phyloP scores from a whole-genome alignment of 2,329 filamentous ascomycete species.

The Trichoderma afroharzianum region DNA sequence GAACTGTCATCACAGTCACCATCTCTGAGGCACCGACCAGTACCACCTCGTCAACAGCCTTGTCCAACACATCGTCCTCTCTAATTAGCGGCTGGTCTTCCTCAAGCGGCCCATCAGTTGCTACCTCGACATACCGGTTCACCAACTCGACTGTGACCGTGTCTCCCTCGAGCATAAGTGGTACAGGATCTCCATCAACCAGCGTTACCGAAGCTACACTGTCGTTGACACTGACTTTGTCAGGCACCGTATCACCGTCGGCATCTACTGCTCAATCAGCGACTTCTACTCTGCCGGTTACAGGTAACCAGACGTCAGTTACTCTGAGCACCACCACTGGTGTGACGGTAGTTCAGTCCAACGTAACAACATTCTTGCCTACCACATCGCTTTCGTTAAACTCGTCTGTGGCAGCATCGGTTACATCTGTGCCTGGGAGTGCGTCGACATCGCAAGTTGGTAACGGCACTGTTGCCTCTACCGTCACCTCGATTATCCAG shows the following conservation, averaged over 20 bases:
- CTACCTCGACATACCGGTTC: constrained; percentile 4
- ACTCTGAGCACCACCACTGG: neutral
- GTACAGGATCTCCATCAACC: neutral
- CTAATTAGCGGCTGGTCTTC: neutral
- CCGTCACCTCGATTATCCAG: neutral
- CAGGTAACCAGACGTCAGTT: constrained; percentile 3
- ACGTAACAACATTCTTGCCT: neutral
- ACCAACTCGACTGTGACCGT: constrained; percentile 14
- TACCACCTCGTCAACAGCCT: neutral
- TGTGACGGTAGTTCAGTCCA: neutral
- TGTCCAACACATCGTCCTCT: neutral
- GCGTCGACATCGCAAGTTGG: neutral
- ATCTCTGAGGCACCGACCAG: neutral
- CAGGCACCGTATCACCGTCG: constrained; percentile 4
- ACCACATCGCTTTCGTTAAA: neutral
- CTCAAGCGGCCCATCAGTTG: neutral
- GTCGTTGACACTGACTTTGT: constrained; percentile 2
- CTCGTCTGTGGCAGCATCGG: neutral
- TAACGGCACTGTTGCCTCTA: neutral
- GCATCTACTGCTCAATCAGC: neutral
- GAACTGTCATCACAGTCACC: constrained; percentile 7
- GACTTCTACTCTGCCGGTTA: neutral
- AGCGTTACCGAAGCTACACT: constrained; percentile 3
- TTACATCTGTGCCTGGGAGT: neutral
- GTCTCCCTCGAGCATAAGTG: neutral